phyloP scores from a whole-genome alignment of 2,329 filamentous ascomycete genomes.

The Monosporascus ibericus region DNA sequence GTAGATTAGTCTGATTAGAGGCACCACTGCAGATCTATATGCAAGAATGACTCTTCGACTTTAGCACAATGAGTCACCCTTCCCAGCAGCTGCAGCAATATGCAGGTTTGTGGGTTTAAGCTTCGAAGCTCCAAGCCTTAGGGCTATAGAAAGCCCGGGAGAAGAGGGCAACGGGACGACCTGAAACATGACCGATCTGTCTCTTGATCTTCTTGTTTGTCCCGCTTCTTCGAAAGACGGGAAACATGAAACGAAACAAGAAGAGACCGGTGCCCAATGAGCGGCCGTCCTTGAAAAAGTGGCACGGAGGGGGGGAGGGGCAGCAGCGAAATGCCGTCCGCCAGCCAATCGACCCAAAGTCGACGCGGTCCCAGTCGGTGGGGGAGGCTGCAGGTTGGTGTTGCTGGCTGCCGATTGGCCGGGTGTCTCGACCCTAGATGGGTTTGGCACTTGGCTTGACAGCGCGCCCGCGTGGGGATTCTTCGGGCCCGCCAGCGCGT shows the following conservation, averaged over 20 bases:
- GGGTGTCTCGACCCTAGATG: not conserved
- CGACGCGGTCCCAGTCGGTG: constrained; percentile 6
- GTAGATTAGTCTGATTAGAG: too few species aligned
- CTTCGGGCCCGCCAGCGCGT: not conserved
- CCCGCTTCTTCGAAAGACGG: not conserved
- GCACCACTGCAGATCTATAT: too few species aligned
- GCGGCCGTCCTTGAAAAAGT: not conserved
- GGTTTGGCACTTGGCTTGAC: not conserved
- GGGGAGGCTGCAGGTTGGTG: not conserved
- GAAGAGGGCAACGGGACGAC: not conserved
- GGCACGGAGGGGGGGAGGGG: not conserved
- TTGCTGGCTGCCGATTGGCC: constrained; percentile 5
- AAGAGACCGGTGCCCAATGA: not conserved
- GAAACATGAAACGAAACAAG: not conserved
- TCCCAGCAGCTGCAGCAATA: not conserved
- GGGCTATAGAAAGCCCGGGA: not conserved
- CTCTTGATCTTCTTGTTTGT: not conserved
- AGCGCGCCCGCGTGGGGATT: not conserved
- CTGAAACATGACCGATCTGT: not conserved
- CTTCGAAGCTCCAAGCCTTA: not conserved
- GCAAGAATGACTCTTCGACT: not conserved
- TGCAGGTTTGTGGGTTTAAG: not conserved
- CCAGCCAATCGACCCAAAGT: constrained; percentile 9
- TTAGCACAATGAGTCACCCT: not conserved
- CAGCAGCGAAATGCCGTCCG: not conserved